Evolutionary conservation across 768 basidiomycete species (phyloP), one percentile per base, ranked within the genome.

Genomic region (Macrocybe gigantea): DNA sequence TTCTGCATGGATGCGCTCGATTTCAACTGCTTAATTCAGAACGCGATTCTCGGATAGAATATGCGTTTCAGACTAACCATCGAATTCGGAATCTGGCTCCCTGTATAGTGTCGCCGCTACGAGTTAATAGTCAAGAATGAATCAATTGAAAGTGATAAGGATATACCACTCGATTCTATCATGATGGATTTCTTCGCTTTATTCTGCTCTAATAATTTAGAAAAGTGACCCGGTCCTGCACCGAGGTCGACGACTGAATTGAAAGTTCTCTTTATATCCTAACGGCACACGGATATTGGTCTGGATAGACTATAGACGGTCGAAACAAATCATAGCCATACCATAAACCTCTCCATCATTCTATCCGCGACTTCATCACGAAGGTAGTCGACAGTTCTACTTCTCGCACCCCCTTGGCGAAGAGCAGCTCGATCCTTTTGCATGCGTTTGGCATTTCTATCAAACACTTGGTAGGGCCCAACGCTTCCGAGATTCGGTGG

Each of bases 251-350:
- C 67, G 14, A 99, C 72, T 2, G 80, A 74, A 41, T 73, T 68
- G 58, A 94, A 96, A 33, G 79, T 84, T 38, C 85, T 78, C 66
- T 89, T 93, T 54, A 99, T 88, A 63, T 99, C 95, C 95, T 98
- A 58, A 39, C 40, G 41, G 55, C 38, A 38, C 37, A 42, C 22
- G 44, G 41, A 40, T 36, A 36, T 15, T 35, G 51, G 45, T 38
- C 30, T 5, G 11, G 34, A 29, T 49, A 22, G 47, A 13, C 49
- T 42, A 44, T 14, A 11, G 15, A 31, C 38, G 37, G 44, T 32
- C 34, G 45, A 43, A 41, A 53, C 37, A 50, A 34, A 4, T 43
- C 36, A 45, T 38, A 53, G 38, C 49, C 70, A 53, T 60, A 93
- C 95, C 72, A 89, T 65, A 53, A 99, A 79, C 47, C 95, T 76